phyloP scores from a whole-genome alignment of 164 flowering plant species.

The Liquidambar formosana region DNA sequence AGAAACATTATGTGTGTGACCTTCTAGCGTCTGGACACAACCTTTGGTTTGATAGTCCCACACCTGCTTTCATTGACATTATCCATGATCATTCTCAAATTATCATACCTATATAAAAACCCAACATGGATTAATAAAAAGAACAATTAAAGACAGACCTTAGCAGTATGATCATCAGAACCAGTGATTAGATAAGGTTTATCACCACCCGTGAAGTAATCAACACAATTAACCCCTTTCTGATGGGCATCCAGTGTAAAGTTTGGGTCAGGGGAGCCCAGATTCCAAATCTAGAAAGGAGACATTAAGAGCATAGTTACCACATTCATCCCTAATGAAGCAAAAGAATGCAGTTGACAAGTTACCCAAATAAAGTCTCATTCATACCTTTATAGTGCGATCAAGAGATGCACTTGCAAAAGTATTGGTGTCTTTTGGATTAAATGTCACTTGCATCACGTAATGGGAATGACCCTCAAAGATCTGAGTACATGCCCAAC shows the following conservation, averaged over 20 bases:
- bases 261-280: conserved; percentile 89
- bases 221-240: conserved; percentile 96
- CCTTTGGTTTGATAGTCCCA: conserved; percentile 96
- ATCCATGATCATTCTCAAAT: conserved; percentile 6
- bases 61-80: conserved; percentile 45
- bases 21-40: conserved; percentile 93
- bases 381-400: conserved; percentile 83
- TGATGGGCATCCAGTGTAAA: conserved; percentile 89
- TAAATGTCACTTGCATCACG: conserved; percentile 96
- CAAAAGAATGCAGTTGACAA: neutral
- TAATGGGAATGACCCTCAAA: conserved; percentile 98
- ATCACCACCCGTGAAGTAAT: conserved; percentile 90
- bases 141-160: conserved; percentile 45
- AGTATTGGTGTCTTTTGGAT: conserved; percentile 94
- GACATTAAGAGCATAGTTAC: conserved; percentile 8
- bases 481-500: conserved; percentile 83
- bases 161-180: conserved; percentile 97
- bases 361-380: neutral
- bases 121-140: neutral
- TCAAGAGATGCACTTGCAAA: conserved; percentile 99
- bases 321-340: neutral
- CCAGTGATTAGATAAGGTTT: conserved; percentile 89
- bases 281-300: conserved; percentile 82
- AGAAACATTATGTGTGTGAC: conserved; percentile 93
- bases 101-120: neutral